phyloP scores from a whole-genome alignment of 306 rosid species.

The Luffa acutangula region DNA sequence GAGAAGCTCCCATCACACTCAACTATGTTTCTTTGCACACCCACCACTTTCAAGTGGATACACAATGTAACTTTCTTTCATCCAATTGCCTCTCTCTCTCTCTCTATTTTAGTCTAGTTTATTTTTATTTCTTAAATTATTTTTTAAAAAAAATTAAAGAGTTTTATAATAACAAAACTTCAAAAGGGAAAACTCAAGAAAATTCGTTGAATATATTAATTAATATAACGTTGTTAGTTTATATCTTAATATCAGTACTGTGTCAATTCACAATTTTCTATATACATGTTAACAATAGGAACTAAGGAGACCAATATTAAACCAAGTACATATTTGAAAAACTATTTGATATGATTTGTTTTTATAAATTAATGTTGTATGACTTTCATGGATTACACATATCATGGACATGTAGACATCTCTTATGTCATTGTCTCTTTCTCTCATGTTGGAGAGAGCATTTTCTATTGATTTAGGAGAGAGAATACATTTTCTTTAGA shows the following conservation, averaged over 20 bases:
- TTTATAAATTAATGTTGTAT: background rate
- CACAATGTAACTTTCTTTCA: background rate
- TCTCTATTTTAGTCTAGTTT: background rate
- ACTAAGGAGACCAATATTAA: background rate
- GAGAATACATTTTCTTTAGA: background rate
- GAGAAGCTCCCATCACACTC: constrained; percentile 3
- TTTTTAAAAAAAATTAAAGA: background rate
- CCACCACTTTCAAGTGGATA: background rate
- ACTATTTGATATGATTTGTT: background rate
- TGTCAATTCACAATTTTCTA: background rate
- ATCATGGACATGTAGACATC: background rate
- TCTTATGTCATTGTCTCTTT: background rate
- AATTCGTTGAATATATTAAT: background rate
- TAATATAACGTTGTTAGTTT: background rate
- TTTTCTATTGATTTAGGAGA: background rate
- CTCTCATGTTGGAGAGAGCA: background rate
- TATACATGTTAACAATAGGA: background rate
- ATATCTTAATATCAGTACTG: background rate
- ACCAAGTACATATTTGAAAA: background rate
- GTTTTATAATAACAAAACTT: background rate
- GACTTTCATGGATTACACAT: background rate
- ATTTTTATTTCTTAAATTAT: background rate
- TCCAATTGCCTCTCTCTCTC: background rate
- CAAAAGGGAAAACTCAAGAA: background rate
- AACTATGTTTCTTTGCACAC: background rate